Evolutionary conservation across 1,139 yeast genomes (phyloP), one percentile per base, ranked within the genome.

Genomic region (Diutina rugosa): DNA sequence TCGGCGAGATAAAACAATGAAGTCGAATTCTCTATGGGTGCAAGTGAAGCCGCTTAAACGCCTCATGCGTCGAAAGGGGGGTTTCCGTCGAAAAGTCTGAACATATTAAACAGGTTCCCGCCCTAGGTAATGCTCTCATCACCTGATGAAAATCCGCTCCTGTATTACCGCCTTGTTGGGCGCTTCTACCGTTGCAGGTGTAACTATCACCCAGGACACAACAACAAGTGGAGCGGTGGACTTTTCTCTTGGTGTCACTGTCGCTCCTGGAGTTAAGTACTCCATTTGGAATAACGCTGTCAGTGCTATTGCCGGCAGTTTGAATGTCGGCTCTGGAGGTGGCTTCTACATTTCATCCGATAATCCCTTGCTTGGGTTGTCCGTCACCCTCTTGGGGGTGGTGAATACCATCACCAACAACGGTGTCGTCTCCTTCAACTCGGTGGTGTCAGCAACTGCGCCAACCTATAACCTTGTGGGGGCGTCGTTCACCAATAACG

Each of bases 401-500:
- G 18, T 49, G 14, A 32, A 32, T 14, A 16, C 18, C 29, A 49
- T 49, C 28, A 32, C 32, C 16, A 49, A 49, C 21, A 44, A 49
- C 16, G 53, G 53, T 12, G 18, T 30, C 29, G 18, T 49, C 18
- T n/a, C 53, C 14, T 49, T 49, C 44, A 49, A 49, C 28, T 32
- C 53, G 2, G 44, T 18, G 5, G 6, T 29, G 10, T 49, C 53
- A 14, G 16, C 32, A 2, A 32, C 32, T 30, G n/a, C 44, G 44
- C 53, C 53, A 45, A 49, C 30, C 6, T n/a, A 28, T 16, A 38
- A 32, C 53, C 44, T 49, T 16, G 53, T 32, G 8, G 53, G 53
- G 18, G 53, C 53, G 32, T n/a, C 44, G 10, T 49, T 49, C 44
- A 49, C 53, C 45, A 49, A 49, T 28, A 49, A 49, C 21, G 53